Conservation (phyloP, 2,329 filamentous ascomycete genomes). For the Fonsecaea nubica region DNA sequence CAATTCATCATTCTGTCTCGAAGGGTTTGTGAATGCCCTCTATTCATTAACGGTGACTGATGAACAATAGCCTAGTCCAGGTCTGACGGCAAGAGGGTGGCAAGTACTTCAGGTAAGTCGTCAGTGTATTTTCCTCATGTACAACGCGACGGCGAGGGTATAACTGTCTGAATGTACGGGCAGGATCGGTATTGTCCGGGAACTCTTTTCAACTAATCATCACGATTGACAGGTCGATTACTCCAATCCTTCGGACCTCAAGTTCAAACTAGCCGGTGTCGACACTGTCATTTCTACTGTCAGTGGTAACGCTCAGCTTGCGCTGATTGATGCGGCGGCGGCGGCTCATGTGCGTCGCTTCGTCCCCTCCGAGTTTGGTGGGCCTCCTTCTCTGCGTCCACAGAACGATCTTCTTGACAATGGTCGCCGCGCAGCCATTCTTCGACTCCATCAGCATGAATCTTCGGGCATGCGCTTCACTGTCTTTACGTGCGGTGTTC, state of each 20-base stretch:
- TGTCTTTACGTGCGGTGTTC: conserved; percentile 74
- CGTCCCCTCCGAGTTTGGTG: conserved; percentile 78
- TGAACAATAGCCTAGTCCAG: conserved; percentile 45
- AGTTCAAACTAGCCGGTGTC: conserved; percentile 71
- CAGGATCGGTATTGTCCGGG: not conserved
- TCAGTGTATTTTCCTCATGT: not conserved
- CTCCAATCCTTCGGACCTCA: conserved; percentile 62
- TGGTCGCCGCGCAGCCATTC: conserved; percentile 63
- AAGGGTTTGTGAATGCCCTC: conserved; percentile 40
- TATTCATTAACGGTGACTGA: conserved; percentile 16
- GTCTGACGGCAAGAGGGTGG: conserved; percentile 54
- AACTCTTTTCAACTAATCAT: conserved; percentile 6
- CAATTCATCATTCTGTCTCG: conserved; percentile 74
- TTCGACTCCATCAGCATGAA: conserved; percentile 61
- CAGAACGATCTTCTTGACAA: conserved; percentile 67
- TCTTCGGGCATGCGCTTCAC: conserved; percentile 68
- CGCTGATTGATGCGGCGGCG: conserved; percentile 74
- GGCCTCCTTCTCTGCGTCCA: conserved; percentile 62
- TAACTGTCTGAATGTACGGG: not conserved
- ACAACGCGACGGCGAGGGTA: not conserved
- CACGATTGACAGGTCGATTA: conserved; percentile 64
- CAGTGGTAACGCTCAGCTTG: conserved; percentile 68
- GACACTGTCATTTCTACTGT: conserved; percentile 79
- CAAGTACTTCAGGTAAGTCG: conserved; percentile 63
- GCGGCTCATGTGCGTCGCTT: conserved; percentile 70